Percentiles rank a stretch among this genome's conserved stretches.
These are phyloP conservation scores for Pseudogymnoascus sp. DNA, from an alignment of 2,329 filamentous ascomycete genomes.

Conservation along the genomic window DNA sequence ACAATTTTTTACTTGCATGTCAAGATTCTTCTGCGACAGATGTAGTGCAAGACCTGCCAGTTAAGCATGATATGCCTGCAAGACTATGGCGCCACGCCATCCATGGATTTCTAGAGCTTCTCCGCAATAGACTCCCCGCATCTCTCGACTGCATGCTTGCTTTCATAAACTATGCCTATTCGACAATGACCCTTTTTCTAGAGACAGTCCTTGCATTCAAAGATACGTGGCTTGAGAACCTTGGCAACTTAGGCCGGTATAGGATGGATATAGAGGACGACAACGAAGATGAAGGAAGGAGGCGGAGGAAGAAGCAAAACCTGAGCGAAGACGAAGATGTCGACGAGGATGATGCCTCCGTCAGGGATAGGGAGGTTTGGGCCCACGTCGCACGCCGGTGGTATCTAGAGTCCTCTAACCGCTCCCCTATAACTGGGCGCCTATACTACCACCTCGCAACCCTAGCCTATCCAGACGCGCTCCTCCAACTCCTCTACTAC, in stretches of 20 bases:
- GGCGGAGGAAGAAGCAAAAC: too few species aligned
- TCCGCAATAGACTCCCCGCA: constrained; percentile 65
- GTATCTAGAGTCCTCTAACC: constrained; percentile 78
- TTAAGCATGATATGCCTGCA: constrained; percentile 84
- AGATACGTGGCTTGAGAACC: constrained; percentile 88
- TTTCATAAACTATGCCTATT: constrained; percentile 84
- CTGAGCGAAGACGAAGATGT: too few species aligned
- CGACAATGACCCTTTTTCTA: constrained; percentile 79
- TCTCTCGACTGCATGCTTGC: constrained; percentile 84
- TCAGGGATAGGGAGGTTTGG: constrained; percentile 71
- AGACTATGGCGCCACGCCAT: constrained; percentile 94
- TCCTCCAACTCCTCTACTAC: constrained; percentile 65
- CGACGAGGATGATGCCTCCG: too few species aligned
- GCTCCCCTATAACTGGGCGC: constrained; percentile 65
- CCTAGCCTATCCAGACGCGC: constrained; percentile 56
- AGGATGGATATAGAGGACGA: constrained; percentile 86
- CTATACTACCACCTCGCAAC: constrained; percentile 87
- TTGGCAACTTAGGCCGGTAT: constrained; percentile 79
- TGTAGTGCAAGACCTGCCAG: constrained; percentile 60
- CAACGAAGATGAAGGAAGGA: too few species aligned
- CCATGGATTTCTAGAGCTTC: constrained; percentile 71
- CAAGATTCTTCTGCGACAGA: constrained; percentile 75
- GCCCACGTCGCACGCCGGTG: constrained; percentile 71
- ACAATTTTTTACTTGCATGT: constrained; percentile 78
- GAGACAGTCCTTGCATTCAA: constrained; percentile 79